phyloP scores from a whole-genome alignment of 2,329 filamentous ascomycete species.

The Penicillium oxalicum region DNA sequence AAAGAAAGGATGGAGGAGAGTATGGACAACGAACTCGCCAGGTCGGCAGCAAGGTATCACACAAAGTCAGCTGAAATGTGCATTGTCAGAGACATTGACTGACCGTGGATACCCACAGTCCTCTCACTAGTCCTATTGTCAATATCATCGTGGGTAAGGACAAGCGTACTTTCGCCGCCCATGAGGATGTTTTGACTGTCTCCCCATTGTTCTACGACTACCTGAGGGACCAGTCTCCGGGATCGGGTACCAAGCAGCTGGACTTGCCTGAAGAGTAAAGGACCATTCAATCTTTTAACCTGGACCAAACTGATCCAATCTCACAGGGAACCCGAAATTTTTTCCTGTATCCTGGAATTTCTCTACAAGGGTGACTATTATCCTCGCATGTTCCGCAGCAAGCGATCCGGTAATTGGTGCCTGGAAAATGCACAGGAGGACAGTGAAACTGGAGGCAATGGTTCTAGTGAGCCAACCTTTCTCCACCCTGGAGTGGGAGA shows the following conservation, averaged over 20 bases:
- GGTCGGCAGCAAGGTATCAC: conserved; percentile 46
- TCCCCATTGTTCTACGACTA: conserved; percentile 76
- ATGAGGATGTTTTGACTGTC: conserved; percentile 83
- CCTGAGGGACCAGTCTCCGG: conserved; percentile 66
- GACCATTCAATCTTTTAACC: background rate
- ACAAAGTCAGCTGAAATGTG: background rate
- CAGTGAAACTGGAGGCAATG: conserved; percentile 53
- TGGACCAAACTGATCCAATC: conserved; percentile 2
- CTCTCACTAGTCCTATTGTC: conserved; percentile 67
- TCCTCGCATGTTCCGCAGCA: conserved; percentile 80
- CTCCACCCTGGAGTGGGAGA: conserved; percentile 68
- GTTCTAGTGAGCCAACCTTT: conserved; percentile 67
- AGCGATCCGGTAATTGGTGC: conserved; percentile 79
- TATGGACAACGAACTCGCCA: conserved; percentile 66
- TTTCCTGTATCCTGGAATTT: conserved; percentile 91
- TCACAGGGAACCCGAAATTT: conserved; percentile 76
- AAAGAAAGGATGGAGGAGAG: conserved; percentile 87
- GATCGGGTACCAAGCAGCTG: conserved; percentile 66
- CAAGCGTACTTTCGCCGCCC: conserved; percentile 85
- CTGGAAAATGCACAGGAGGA: conserved; percentile 66
- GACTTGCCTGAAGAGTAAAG: conserved; percentile 60
- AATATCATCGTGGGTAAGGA: conserved; percentile 79
- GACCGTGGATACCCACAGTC: conserved; percentile 27
- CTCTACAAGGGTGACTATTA: conserved; percentile 97
- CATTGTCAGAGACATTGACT: background rate